Evolutionary conservation across 176 grass and related monocot species (phyloP).

Genomic region (Oryza officinalis): DNA sequence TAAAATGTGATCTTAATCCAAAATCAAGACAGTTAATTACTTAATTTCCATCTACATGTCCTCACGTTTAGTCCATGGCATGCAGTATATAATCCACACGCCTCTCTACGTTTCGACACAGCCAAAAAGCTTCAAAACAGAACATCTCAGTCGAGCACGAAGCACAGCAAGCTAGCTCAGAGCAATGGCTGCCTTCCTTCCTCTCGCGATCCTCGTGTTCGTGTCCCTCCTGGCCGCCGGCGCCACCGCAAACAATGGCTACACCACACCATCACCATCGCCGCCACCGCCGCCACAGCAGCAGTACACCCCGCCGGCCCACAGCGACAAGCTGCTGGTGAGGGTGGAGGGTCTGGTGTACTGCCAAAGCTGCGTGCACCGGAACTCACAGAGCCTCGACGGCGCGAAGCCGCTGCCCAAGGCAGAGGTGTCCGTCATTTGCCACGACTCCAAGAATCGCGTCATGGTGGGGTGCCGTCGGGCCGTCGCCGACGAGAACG

Average conservation of each 20-base stretch:
- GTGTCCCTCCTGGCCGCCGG: conserved; percentile 24
- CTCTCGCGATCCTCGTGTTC: background rate
- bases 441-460: conserved; percentile 63
- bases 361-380: conserved; percentile 59
- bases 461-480: conserved; percentile 24
- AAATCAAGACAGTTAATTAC: background rate
- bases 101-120: conserved; percentile 15
- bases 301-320: background rate
- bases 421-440: conserved; percentile 49
- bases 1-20: background rate
- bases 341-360: conserved; percentile 55
- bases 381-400: conserved; percentile 41
- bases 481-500: conserved; percentile 26
- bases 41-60: conserved; percentile 23
- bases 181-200: conserved; percentile 35
- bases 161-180: too few relatives aligned
- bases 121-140: background rate
- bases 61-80: conserved; percentile 35
- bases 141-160: background rate
- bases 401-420: conserved; percentile 19
- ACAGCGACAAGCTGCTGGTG: conserved; percentile 34
- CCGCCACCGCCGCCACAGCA: background rate
- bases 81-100: conserved; percentile 23
- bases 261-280: too few relatives aligned
- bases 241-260: background rate